A percentile compares a stretch with the other conserved stretches of the same genome.
Evolutionary conservation across 352 stramenopile species (phyloP).

Genomic region (Phytophthora pini): DNA sequence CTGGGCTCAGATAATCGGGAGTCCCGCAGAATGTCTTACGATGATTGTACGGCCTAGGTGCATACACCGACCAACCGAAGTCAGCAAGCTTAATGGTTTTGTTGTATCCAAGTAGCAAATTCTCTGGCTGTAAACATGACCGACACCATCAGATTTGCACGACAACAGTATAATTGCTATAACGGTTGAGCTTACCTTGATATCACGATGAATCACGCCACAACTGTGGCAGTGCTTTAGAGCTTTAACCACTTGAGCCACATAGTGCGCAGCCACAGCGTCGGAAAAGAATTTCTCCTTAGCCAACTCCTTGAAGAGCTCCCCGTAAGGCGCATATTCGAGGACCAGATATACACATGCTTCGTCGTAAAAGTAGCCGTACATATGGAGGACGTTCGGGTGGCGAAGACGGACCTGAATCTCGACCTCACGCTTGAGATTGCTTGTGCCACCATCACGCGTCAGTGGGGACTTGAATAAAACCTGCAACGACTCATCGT

Average conservation of each 20-base stretch:
- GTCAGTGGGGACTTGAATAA: constrained; percentile 71
- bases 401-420: constrained; percentile 84
- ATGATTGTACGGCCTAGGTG: constrained; percentile 58
- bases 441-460: constrained; percentile 57
- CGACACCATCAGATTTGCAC: constrained; percentile 5
- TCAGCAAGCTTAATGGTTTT: constrained; percentile 87
- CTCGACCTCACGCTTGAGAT: constrained; percentile 85
- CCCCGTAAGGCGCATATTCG: constrained; percentile 82
- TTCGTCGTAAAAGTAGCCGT: constrained; percentile 90
- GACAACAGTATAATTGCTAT: not conserved
- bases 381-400: constrained; percentile 74
- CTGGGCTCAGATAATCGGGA: constrained; percentile 85
- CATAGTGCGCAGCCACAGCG: constrained; percentile 62
- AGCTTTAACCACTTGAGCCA: constrained; percentile 80
- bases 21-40: constrained; percentile 86
- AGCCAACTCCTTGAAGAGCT: constrained; percentile 83
- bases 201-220: constrained; percentile 88
- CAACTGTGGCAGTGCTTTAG: constrained; percentile 81
- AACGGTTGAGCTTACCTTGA: constrained; percentile 67
- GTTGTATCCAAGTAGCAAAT: constrained; percentile 79
- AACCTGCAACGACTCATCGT: constrained; percentile 42
- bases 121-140: constrained; percentile 65
- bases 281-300: constrained; percentile 65
- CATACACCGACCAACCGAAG: constrained; percentile 89
- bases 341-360: constrained; percentile 84